Conservation (phyloP, 179 eudicot genomes). For the Monotropa hypopitys region DNA sequence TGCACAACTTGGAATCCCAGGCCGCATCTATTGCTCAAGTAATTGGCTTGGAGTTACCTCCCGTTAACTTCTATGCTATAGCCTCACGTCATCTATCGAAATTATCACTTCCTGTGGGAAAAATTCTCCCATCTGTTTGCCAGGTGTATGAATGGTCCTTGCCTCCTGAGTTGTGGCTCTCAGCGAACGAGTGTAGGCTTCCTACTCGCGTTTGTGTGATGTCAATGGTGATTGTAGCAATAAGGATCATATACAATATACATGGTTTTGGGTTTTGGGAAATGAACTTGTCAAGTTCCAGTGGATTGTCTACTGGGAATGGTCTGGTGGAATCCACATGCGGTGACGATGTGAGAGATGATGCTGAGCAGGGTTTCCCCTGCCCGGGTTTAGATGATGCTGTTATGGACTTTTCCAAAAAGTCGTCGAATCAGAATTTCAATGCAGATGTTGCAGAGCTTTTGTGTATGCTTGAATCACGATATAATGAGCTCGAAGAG, state of each 20-base stretch:
- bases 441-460: conserved; percentile 42
- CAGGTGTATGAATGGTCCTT: conserved; percentile 67
- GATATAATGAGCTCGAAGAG: conserved; percentile 28
- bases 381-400: conserved; percentile 8
- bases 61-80: conserved; percentile 66
- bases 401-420: conserved; percentile 12
- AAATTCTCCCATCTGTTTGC: conserved; percentile 58
- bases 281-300: conserved; percentile 31
- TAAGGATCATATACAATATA: conserved; percentile 56
- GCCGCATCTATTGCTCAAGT: conserved; percentile 56
- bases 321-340: conserved; percentile 7
- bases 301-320: conserved; percentile 13
- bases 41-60: conserved; percentile 64
- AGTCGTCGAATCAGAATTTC: conserved; percentile 15
- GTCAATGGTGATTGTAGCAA: conserved; percentile 65
- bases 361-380: conserved; percentile 10
- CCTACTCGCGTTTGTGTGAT: conserved; percentile 74
- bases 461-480: conserved; percentile 44
- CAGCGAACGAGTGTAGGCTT: conserved; percentile 45
- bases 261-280: conserved; percentile 93
- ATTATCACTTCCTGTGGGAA: conserved; percentile 50
- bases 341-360: conserved; percentile 10
- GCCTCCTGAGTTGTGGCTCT: conserved; percentile 74
- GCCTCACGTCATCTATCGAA: conserved; percentile 55
- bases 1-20: conserved; percentile 56